phyloP scores from a whole-genome alignment of 106 monocot genomes.

The Phalaenopsis aphrodite region DNA sequence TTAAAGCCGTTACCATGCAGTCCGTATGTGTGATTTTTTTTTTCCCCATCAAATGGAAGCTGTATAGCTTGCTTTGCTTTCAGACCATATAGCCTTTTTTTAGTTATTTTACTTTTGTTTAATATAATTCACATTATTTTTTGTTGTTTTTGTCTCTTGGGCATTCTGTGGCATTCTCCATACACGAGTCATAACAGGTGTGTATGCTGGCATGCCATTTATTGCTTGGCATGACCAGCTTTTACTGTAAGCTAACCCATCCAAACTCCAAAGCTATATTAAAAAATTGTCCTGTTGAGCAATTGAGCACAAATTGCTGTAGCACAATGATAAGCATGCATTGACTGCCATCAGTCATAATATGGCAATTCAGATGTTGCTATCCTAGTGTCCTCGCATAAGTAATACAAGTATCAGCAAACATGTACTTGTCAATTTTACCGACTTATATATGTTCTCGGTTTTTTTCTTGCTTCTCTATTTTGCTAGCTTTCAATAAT shows the following conservation, averaged over 20 bases:
- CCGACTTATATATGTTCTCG: neutral
- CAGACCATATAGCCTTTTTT: neutral
- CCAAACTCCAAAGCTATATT: neutral
- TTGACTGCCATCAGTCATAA: neutral
- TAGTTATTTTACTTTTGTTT: neutral
- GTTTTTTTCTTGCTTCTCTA: neutral
- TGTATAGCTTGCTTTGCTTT: neutral
- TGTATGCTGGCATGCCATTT: neutral
- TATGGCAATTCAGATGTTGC: neutral
- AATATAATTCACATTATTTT: neutral
- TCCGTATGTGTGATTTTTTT: neutral
- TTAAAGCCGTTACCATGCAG: no score
- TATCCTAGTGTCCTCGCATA: neutral
- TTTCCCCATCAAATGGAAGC: neutral
- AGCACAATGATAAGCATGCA: neutral
- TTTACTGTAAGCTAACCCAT: neutral
- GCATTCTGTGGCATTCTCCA: neutral
- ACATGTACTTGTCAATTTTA: neutral
- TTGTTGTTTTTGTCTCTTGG: neutral
- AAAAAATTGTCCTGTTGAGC: neutral
- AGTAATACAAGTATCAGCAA: neutral
- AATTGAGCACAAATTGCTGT: neutral
- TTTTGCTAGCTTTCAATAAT: neutral
- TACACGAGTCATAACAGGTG: neutral
- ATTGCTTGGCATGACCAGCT: neutral